Evolutionary conservation across 176 grass and related monocot genomes (phyloP).

Genomic region (Zoysia japonica): DNA sequence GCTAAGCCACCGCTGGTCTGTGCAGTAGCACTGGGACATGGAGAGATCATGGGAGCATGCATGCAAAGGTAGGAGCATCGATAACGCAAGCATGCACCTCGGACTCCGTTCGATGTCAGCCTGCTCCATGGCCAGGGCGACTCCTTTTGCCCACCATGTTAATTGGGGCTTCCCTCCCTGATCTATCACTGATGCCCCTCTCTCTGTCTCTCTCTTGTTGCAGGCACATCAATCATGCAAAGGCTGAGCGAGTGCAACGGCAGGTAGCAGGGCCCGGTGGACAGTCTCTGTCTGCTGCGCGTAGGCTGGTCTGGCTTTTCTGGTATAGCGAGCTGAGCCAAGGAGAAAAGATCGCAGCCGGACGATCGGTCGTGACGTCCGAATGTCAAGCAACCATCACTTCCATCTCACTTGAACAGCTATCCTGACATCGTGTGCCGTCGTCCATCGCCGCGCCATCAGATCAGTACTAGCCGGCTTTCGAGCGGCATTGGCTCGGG

Average conservation of each 20-base stretch:
- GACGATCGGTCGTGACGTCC: slow-evolving; percentile 6
- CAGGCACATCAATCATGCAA: slow-evolving; percentile 32
- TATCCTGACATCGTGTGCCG: not conserved
- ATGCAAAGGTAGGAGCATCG: not conserved
- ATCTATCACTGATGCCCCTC: not conserved
- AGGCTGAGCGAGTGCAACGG: not conserved
- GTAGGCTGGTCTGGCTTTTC: slow-evolving; percentile 13
- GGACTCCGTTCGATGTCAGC: not conserved
- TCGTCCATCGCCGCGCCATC: not conserved
- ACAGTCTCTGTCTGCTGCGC: not conserved
- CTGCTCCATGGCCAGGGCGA: not conserved
- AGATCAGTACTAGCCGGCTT: not conserved
- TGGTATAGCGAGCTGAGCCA: not conserved
- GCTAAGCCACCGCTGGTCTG: not conserved
- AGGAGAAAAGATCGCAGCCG: not conserved
- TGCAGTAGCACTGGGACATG: not conserved
- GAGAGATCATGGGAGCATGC: not conserved
- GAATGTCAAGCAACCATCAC: not conserved
- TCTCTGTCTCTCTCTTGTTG: not conserved
- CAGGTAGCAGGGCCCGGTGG: not conserved
- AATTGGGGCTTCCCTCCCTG: not conserved
- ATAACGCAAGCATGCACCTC: slow-evolving; percentile 4
- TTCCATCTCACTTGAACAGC: not conserved
- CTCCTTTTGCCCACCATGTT: slow-evolving; percentile 27
- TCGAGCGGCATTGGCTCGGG: not conserved